Conservation (phyloP, 2,329 filamentous ascomycete genomes). For the Dactylellina parvicollis region DNA sequence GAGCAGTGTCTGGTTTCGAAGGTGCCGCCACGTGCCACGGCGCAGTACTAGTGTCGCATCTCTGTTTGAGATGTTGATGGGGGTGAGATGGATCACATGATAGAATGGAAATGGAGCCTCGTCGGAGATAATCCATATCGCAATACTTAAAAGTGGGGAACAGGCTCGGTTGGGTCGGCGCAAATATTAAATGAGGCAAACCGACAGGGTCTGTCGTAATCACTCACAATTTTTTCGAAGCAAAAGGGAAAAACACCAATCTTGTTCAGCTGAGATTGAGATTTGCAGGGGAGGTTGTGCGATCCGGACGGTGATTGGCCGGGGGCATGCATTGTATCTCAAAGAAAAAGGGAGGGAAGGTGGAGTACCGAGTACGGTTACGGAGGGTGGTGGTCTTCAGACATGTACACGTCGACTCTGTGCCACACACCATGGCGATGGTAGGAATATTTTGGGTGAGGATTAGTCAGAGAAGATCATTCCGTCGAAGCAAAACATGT, state of each 20-base stretch:
- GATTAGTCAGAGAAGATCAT: constrained; percentile 18
- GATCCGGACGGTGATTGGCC: constrained; percentile 14
- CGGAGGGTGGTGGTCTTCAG: constrained; percentile 22
- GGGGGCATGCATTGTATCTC: constrained; percentile 15
- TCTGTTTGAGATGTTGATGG: background rate
- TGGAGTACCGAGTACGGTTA: constrained; percentile 24
- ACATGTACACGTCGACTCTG: constrained; percentile 44
- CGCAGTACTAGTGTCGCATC: background rate
- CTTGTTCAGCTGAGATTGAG: constrained; percentile 29
- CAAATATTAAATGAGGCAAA: constrained; percentile 5
- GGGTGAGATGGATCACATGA: constrained; percentile 25
- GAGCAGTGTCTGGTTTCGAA: background rate
- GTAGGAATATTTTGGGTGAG: background rate
- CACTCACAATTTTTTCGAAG: constrained; percentile 1
- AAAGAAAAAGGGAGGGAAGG: no score
- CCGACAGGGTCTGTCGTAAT: constrained; percentile 28
- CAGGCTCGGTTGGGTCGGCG: background rate
- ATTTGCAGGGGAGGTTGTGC: background rate
- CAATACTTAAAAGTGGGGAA: constrained; percentile 11
- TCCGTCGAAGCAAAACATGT: background rate
- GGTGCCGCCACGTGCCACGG: constrained; percentile 18
- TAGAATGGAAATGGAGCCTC: background rate
- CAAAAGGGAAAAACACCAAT: background rate
- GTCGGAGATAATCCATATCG: constrained; percentile 31
- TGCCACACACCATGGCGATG: constrained; percentile 18